phyloP scores from a whole-genome alignment of 768 basidiomycete genomes.

The Auricularia sp. region DNA sequence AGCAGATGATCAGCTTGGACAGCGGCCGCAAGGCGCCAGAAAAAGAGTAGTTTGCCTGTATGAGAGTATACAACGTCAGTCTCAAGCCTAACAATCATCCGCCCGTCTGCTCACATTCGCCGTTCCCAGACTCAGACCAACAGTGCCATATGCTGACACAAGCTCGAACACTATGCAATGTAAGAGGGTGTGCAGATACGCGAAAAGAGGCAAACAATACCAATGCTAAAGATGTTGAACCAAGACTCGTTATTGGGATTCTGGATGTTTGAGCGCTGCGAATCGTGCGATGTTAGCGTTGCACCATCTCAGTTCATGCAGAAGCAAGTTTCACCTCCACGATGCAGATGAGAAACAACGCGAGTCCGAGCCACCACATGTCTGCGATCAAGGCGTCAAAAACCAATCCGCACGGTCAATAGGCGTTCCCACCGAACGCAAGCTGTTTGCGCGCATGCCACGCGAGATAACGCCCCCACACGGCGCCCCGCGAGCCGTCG shows the following conservation, averaged over 20 bases:
- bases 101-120: constrained; percentile 43
- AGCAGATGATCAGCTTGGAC: constrained; percentile 77
- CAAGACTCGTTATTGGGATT: constrained; percentile 44
- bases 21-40: constrained; percentile 66
- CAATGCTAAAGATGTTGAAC: constrained; percentile 78
- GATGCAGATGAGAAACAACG: constrained; percentile 83
- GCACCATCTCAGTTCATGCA: not conserved
- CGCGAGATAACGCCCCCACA: constrained; percentile 69
- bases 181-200: constrained; percentile 5
- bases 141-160: constrained; percentile 79
- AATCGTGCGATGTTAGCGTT: not conserved
- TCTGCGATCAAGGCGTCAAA: constrained; percentile 34
- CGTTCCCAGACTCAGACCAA: constrained; percentile 85
- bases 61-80: constrained; percentile 8
- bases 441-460: constrained; percentile 82
- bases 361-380: constrained; percentile 91
- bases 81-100: constrained; percentile 6
- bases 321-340: constrained; percentile 54
- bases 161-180: constrained; percentile 57
- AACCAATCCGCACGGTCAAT: not conserved
- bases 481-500: constrained; percentile 40
- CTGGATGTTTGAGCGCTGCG: constrained; percentile 48
- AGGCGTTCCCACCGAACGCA: constrained; percentile 61
- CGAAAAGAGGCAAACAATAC: constrained; percentile 33
- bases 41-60: constrained; percentile 72